Evolutionary conservation across 495 filamentous ascomycete species (phyloP).

Genomic region (Aspergillus bridgeri): DNA sequence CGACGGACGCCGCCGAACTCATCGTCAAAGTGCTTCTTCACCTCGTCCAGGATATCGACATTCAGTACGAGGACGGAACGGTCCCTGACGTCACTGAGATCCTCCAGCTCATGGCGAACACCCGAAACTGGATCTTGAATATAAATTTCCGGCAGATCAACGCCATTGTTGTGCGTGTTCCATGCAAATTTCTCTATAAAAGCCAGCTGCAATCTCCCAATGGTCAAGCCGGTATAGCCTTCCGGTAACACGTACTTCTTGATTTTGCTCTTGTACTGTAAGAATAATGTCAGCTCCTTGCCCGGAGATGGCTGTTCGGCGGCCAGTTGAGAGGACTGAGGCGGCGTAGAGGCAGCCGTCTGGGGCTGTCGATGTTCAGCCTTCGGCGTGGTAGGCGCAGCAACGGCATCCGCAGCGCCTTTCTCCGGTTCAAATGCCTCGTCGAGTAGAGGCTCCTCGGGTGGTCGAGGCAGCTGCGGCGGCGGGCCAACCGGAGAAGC

Average conservation of each 20-base stretch:
- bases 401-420: slow-evolving; percentile 33
- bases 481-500: slow-evolving; percentile 17
- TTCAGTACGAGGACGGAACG: slow-evolving; percentile 91
- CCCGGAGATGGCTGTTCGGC: slow-evolving; percentile 72
- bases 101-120: slow-evolving; percentile 92
- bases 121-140: slow-evolving; percentile 95
- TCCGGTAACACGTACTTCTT: slow-evolving; percentile 92
- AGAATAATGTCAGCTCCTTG: slow-evolving; percentile 90
- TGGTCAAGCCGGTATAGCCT: slow-evolving; percentile 75
- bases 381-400: slow-evolving; percentile 36
- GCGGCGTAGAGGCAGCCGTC: slow-evolving; percentile 32
- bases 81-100: slow-evolving; percentile 92
- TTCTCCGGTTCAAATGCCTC: slow-evolving; percentile 50
- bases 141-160: slow-evolving; percentile 93
- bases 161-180: slow-evolving; percentile 92
- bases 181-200: slow-evolving; percentile 99
- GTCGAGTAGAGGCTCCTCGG: slow-evolving; percentile 31
- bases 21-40: slow-evolving; percentile 94
- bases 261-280: slow-evolving; percentile 95
- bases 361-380: slow-evolving; percentile 25
- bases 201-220: slow-evolving; percentile 86
- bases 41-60: slow-evolving; percentile 91
- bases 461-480: slow-evolving; percentile 35
- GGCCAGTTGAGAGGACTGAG: slow-evolving; percentile 49
- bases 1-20: slow-evolving; percentile 75